Conservation (phyloP, 1,284 basidiomycete genomes). For the Cystobasidium pallidum region DNA sequence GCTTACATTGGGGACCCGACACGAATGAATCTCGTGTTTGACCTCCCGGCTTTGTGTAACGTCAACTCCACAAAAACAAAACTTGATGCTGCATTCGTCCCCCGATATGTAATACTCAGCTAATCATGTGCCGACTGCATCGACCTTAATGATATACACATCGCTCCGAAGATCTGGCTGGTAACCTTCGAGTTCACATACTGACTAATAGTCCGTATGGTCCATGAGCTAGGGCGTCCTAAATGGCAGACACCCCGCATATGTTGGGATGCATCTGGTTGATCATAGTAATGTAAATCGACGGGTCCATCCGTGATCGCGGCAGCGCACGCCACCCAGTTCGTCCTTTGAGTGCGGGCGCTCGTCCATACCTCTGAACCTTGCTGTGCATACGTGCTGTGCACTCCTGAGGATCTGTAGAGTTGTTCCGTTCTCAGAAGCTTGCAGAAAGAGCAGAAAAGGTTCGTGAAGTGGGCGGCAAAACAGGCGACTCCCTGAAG, state of each 20-base stretch:
- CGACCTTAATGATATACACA: conserved; percentile 12
- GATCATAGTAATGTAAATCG: conserved; percentile 14
- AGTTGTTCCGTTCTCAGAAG: conserved; percentile 15
- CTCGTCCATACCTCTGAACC: conserved; percentile 15
- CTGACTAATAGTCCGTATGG: conserved; percentile 10
- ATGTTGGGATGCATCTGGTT: conserved; percentile 17
- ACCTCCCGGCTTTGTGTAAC: conserved; percentile 17
- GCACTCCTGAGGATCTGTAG: conserved; percentile 17
- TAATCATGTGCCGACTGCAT: conserved; percentile 15
- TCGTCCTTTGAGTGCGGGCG: conserved; percentile 14
- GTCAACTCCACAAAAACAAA: conserved; percentile 18
- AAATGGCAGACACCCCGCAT: conserved; percentile 14
- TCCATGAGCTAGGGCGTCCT: conserved; percentile 15
- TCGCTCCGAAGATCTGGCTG: conserved; percentile 17
- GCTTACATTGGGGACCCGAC: conserved; percentile 16
- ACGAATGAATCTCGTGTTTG: conserved; percentile 17
- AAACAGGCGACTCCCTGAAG: conserved; percentile 10
- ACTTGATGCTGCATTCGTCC: conserved; percentile 2
- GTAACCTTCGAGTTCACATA: conserved; percentile 15
- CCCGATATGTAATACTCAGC: conserved; percentile 13
- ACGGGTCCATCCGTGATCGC: conserved; percentile 14
- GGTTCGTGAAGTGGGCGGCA: conserved; percentile 6
- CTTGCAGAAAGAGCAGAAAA: conserved; percentile 22
- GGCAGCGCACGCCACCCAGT: conserved; percentile 4
- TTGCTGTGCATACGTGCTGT: conserved; percentile 17